Conservation (phyloP, 78 protist genomes). For the Guillardia theta region DNA sequence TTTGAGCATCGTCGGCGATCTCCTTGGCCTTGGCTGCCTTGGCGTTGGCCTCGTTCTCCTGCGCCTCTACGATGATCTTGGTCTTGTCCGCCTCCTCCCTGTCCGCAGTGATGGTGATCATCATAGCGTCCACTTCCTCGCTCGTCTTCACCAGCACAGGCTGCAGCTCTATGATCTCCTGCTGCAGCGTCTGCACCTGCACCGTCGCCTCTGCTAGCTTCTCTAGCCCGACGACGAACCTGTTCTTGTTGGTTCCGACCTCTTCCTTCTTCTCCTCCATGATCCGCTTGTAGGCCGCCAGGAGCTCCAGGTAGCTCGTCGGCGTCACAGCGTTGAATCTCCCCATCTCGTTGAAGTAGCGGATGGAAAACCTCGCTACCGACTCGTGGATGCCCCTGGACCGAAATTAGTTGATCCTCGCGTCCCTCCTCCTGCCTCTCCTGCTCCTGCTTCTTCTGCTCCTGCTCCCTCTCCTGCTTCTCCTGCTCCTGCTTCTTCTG, state of each 20-base stretch:
- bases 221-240: constrained; percentile 58
- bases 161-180: constrained; percentile 36
- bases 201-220: constrained; percentile 48
- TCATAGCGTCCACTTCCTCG: background rate
- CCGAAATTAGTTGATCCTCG: no score
- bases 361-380: constrained; percentile 6
- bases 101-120: background rate
- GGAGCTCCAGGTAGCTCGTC: constrained; percentile 74
- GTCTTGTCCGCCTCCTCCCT: background rate
- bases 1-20: constrained; percentile 41
- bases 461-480: no score
- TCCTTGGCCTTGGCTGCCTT: constrained; percentile 9
- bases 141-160: constrained; percentile 42
- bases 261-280: constrained; percentile 42
- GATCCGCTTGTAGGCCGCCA: constrained; percentile 47
- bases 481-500: no score
- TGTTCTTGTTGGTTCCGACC: background rate
- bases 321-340: constrained; percentile 78
- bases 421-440: no score
- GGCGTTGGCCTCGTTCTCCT: constrained; percentile 14
- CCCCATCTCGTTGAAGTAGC: constrained; percentile 41
- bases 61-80: background rate
- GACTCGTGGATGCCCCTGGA: constrained; percentile 61
- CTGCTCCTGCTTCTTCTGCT: no score
- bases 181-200: constrained; percentile 44